Evolutionary conservation across 768 basidiomycete species (phyloP), one percentile per base, ranked within the genome.

Genomic region (Termitomyces sp.): DNA sequence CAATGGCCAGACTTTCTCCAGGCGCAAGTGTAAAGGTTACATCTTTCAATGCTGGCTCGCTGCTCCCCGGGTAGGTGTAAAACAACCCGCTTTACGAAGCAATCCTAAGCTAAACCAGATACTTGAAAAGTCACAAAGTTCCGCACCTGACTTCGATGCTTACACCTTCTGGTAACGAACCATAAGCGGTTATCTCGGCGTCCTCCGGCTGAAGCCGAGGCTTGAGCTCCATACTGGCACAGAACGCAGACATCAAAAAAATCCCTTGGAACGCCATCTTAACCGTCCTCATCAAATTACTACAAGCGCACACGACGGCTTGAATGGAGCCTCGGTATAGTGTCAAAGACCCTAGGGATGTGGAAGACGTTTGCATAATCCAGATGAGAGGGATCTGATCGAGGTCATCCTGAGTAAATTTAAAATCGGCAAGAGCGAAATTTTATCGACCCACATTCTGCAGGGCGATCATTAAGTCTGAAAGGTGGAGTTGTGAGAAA

Each of bases 191-290:
- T 31, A 71, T 68, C 52, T 86, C 80, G 54, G 85, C 82, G 32
- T 82, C 75, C 56, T 73, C 74, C 37, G 91, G 91, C 63, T 88
- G 83, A 43, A 94, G 71, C 64, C 80, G 81, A 32, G 89, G 89
- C 64, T 84, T 83, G 63, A 93, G 74, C 65, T 83, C 81, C 78
- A 86, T 86, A 52, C 89, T 87, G 49, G 91, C 91, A 67, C 84
- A 86, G 69, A 93, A 95, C 7, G 93, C 92, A 52, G 88, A 89
- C 86, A 94, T 88, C 61, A 92, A 78, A 75, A 96, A 95, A 54
- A 94, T 81, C 37, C 86, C 85, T 72, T 96, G 92, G 67, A 89
- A 93, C n/a, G 86, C 85, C 86, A 88, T 86, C 60, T 83, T 84
- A 31, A 80, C 70, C 5, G 86, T 89, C 46, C 84, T 82, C 36